Conservation (phyloP, 768 basidiomycete genomes). For the Auriscalpium vulgare region DNA sequence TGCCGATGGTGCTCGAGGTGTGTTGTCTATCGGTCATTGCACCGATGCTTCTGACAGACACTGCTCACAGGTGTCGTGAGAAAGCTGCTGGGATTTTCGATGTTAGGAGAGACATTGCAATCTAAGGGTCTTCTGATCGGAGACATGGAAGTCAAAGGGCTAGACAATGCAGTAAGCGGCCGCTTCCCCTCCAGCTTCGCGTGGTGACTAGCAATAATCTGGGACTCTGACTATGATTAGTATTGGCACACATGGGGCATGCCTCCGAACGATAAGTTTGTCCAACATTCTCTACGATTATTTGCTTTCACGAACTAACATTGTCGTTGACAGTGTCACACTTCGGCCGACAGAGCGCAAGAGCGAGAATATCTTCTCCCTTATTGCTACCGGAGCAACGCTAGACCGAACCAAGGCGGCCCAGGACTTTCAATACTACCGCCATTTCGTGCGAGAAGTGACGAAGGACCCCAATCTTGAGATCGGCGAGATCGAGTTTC, state of each 20-base stretch:
- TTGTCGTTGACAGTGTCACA: neutral
- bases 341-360: neutral
- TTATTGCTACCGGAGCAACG: neutral
- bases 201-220: too few species aligned
- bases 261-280: neutral
- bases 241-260: neutral
- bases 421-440: neutral
- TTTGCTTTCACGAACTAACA: too few species aligned
- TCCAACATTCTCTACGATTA: neutral
- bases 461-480: neutral
- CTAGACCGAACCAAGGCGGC: neutral
- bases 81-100: neutral
- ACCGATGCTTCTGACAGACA: neutral
- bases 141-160: neutral
- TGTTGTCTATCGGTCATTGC: neutral
- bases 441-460: neutral
- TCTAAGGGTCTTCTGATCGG: neutral
- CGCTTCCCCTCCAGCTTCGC: too few species aligned
- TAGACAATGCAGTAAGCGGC: neutral
- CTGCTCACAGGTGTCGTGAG: neutral
- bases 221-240: neutral
- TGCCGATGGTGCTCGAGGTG: conserved; percentile 7
- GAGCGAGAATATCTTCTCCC: neutral
- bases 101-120: conserved; percentile 1
- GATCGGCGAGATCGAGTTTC: neutral